Evolutionary conservation across 164 flowering plant species (phyloP).

Genomic region (Umbilicus rupestris): DNA sequence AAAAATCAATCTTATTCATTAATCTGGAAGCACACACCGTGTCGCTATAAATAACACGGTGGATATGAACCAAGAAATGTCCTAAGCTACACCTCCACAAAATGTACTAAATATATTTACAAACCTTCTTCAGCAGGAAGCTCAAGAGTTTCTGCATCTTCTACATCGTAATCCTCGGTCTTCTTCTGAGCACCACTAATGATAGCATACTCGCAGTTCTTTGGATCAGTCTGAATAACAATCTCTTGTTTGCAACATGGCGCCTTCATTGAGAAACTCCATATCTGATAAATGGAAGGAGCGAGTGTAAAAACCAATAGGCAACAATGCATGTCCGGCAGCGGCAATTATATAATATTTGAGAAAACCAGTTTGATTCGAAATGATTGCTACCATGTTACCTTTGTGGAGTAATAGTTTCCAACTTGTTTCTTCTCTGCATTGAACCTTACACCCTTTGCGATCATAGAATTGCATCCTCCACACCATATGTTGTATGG

Average conservation of each 20-base stretch:
- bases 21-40: neutral
- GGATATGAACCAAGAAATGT: neutral
- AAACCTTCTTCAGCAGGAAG: slow-evolving; percentile 88
- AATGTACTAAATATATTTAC: slow-evolving; percentile 4
- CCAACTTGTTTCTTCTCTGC: slow-evolving; percentile 99
- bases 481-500: slow-evolving; percentile 97
- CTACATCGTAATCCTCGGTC: slow-evolving; percentile 76
- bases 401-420: slow-evolving; percentile 96
- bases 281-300: slow-evolving; percentile 46
- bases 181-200: slow-evolving; percentile 79
- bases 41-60: neutral
- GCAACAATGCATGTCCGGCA: neutral
- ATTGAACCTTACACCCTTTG: slow-evolving; percentile 94
- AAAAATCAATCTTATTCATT: neutral
- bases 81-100: neutral
- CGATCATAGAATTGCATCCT: slow-evolving; percentile 98
- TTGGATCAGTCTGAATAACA: slow-evolving; percentile 93
- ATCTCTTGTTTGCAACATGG: slow-evolving; percentile 93
- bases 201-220: slow-evolving; percentile 77
- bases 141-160: slow-evolving; percentile 85
- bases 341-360: neutral
- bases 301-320: neutral
- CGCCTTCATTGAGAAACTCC: slow-evolving; percentile 96
- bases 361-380: neutral
- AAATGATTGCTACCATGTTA: slow-evolving; percentile 14